Conservation (phyloP, 2,329 filamentous ascomycete genomes). For the Penicillium sp. region DNA sequence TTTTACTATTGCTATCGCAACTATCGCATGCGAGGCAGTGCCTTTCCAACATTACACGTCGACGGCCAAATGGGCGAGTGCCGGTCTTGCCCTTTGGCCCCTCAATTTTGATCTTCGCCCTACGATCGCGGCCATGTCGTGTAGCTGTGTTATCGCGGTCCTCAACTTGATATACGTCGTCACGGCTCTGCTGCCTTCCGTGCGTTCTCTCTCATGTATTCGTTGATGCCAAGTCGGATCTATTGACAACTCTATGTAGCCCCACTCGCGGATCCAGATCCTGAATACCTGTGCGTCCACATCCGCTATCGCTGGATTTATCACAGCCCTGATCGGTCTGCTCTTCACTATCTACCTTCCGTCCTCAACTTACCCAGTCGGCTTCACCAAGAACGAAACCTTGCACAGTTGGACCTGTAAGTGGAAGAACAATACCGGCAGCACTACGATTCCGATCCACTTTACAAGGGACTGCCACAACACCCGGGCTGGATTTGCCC, state of each 20-base stretch:
- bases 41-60: conserved; percentile 39
- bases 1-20: conserved; percentile 28
- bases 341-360: conserved; percentile 35
- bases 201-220: conserved; percentile 19
- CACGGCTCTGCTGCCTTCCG: conserved; percentile 36
- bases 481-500: conserved; percentile 34
- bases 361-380: conserved; percentile 27
- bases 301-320: conserved; percentile 36
- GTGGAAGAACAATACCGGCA: conserved; percentile 29
- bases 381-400: conserved; percentile 35
- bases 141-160: conserved; percentile 36
- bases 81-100: conserved; percentile 43
- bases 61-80: conserved; percentile 34
- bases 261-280: conserved; percentile 33
- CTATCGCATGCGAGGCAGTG: conserved; percentile 39
- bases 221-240: not conserved
- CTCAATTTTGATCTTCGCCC: conserved; percentile 42
- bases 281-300: conserved; percentile 35
- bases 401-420: conserved; percentile 45
- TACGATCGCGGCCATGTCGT: conserved; percentile 36
- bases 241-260: conserved; percentile 22
- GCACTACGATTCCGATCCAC: conserved; percentile 26
- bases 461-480: conserved; percentile 41
- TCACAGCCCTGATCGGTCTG: conserved; percentile 34
- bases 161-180: conserved; percentile 34